Evolutionary conservation across 352 stramenopile species (phyloP), one percentile per base, ranked within the genome.

Genomic region (Halophytophthora batemanensis): DNA sequence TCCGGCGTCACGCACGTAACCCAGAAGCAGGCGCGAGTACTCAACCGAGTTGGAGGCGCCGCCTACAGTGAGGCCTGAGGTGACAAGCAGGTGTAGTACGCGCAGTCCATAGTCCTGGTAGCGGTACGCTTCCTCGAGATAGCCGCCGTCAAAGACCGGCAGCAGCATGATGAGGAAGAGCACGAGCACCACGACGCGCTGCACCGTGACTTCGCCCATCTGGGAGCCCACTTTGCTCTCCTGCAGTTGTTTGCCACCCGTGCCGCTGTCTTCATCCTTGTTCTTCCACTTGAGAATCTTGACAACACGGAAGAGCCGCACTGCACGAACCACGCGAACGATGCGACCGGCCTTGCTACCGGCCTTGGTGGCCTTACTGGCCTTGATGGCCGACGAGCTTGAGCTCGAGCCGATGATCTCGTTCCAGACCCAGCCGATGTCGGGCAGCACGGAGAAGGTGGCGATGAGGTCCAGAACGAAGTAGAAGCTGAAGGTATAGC

Each of bases 401-500:
- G 70, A 64, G 31, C 66, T 73, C 2, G 71, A 60, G 19, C 80
- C 78, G 40, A 89, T 83, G 50, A 93, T 91, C n/a, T 72, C 50
- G 23, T 65, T 63, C 76, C 77, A 94, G 39, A 92, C 56, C 75
- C 77, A 93, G 28, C 83, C 80, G 34, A 96, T 93, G 43, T 96
- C 86, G 1, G 82, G 81, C 6, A 96, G 53, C 31, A 95, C 69
- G 0, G 82, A 92, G 50, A 93, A 82, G 14, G 83, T 90, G 17
- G 86, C 80, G 36, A 96, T 87, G 50, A 96, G 66, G 39, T 96
- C 86, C 12, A 96, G 61, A 15, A 82, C 41, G 41, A 96, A 96
- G 73, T 98, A 98, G 54, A 98, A 98, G 47, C 86, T 92, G 15
- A 87, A 74, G 50, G 94, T 47, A 57, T 96, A 93, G 28, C 74